Evolutionary conservation across 116 monocot species (phyloP), one percentile per base, ranked within the genome.

Genomic region (Trichopus zeylanicus): DNA sequence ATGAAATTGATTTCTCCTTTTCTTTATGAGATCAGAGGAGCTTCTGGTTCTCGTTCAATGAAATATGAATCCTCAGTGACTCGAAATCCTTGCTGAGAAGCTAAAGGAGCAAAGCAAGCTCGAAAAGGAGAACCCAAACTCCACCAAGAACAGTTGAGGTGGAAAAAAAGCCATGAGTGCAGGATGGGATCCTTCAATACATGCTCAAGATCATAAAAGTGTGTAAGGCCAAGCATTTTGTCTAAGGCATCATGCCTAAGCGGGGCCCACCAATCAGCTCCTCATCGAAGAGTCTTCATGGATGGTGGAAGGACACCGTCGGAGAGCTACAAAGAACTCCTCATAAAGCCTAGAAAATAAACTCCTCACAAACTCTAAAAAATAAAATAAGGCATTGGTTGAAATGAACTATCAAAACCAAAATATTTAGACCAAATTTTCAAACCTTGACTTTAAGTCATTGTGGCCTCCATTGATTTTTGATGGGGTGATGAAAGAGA

Each of bases 171-270:
- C 78, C 80, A 0, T 54, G 81, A 11, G 84, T 81, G 3, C 84
- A 89, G 25, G 89, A 89, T 55, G 84, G 78, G 26, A 84, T 89
- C 29, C 81, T 89, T 20, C 78, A 81, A 26, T 81, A 84, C 70
- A 89, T 89, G 85, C 70, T 89, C 19, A 84, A 78, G 72, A 89
- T 89, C 78, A 85, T 90, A 85, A 79, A 90, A 53, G 79, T 78
- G 2, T 90, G 78, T 60, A 79, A 90, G 22, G 85, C 90, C 13
- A 85, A 78, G 29, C 85, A 82, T 3, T 89, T 89, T 26, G 85
- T 89, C 6, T 89, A 89, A 32, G 89, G 89, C 4, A 86, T 91
- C 31, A 85, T 91, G 11, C 75, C 81, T 3, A 85, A 84, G 59
- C 75, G 69, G 64, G 89, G 85, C 8, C 82, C 81, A 69, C 85